Conservation (phyloP, 192 early-diverging fungal genomes). For the Coemansia pectinata region DNA sequence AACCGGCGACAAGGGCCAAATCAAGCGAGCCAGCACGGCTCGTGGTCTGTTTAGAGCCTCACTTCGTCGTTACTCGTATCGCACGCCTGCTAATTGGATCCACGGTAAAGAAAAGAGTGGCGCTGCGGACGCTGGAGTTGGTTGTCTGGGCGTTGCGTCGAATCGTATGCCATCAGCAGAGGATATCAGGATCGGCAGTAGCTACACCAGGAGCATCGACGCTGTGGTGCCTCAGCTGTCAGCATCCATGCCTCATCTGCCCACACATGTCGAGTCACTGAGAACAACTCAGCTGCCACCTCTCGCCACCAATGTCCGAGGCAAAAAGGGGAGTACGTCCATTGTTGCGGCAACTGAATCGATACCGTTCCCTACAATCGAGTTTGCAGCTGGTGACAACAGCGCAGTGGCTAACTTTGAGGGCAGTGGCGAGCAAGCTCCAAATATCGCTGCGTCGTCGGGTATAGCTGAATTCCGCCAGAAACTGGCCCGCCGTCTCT, state of each 20-base stretch:
- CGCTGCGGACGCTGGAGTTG: not conserved
- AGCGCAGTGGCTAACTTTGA: not conserved
- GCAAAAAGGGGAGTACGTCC: too few species aligned
- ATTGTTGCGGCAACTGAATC: not conserved
- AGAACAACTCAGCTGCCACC: not conserved
- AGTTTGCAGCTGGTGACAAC: not conserved
- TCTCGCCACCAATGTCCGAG: not conserved
- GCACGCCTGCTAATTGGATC: not conserved
- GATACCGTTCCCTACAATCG: not conserved
- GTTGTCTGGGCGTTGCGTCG: not conserved
- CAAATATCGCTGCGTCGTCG: not conserved
- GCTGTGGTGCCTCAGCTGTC: constrained; percentile 12
- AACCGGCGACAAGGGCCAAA: not conserved
- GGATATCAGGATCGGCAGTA: not conserved
- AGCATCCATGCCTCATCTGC: constrained; percentile 24
- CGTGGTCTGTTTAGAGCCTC: constrained; percentile 4
- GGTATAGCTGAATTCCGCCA: constrained; percentile 9
- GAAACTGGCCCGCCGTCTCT: constrained; percentile 3
- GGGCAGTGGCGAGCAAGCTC: not conserved
- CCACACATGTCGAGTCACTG: not conserved
- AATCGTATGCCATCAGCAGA: constrained; percentile 10
- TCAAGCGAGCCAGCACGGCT: not conserved
- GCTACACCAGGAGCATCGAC: not conserved
- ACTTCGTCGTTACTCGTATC: constrained; percentile 8
- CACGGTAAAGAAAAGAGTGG: not conserved